Percentiles rank a stretch among this genome's conserved stretches.
Conservation (phyloP, 2,329 filamentous ascomycete genomes). For the Talaromyces rugulosus region DNA sequence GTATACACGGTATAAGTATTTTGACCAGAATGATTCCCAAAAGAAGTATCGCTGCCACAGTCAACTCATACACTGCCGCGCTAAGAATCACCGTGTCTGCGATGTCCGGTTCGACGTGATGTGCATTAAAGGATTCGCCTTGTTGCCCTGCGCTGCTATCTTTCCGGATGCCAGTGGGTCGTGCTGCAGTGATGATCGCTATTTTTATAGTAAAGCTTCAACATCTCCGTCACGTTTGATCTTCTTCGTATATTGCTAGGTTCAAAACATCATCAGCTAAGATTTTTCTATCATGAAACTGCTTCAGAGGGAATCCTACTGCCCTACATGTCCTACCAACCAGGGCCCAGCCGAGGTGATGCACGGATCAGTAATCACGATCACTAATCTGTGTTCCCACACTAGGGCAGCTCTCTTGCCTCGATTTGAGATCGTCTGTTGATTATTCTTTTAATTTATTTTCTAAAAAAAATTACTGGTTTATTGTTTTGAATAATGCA, state of each 20-base stretch:
- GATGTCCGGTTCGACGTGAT: not conserved
- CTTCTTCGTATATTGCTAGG: too few relatives aligned
- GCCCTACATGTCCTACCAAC: not conserved
- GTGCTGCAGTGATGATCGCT: too few relatives aligned
- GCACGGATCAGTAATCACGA: not conserved
- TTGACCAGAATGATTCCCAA: not conserved
- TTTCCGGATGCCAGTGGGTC: not conserved
- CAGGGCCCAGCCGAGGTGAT: not conserved
- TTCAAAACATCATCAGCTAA: too few relatives aligned
- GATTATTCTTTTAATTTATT: not conserved
- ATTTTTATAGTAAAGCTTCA: too few relatives aligned
- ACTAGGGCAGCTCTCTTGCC: too few relatives aligned
- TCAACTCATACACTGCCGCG: not conserved
- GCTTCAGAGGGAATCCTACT: not conserved
- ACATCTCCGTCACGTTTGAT: too few relatives aligned
- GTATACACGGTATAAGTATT: conserved; percentile 20
- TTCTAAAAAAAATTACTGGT: not conserved
- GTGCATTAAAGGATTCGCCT: not conserved
- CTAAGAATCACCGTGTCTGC: not conserved
- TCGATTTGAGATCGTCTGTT: not conserved
- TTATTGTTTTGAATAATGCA: not conserved
- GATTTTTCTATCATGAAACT: too few relatives aligned
- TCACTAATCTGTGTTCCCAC: not conserved
- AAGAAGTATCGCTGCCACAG: not conserved
- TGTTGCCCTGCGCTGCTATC: not conserved